A percentile compares a stretch with the other conserved stretches of the same genome.
These are phyloP conservation scores for Podospora pseudoanserina DNA, from an alignment of 495 filamentous ascomycete genomes.

Conservation along the genomic window DNA sequence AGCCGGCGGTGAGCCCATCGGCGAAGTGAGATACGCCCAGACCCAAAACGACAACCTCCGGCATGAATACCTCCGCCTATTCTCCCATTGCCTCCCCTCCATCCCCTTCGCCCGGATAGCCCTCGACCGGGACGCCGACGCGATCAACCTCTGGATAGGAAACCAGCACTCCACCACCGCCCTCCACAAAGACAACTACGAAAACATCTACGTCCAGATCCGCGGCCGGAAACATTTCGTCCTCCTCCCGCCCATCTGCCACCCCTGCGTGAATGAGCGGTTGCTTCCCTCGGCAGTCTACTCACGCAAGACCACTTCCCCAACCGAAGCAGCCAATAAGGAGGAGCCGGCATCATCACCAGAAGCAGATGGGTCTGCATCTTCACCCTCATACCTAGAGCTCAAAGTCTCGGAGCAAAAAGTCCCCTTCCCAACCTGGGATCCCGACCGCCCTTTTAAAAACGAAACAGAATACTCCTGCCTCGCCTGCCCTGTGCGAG, in stretches of 20 bases:
- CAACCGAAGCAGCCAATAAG: background rate
- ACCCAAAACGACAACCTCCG: conserved; percentile 75
- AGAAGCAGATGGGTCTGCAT: too few relatives aligned
- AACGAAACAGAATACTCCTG: conserved; percentile 52
- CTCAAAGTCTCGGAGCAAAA: conserved; percentile 36
- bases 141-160: conserved; percentile 78
- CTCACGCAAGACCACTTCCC: conserved; percentile 1
- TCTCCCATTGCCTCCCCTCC: conserved; percentile 49
- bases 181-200: conserved; percentile 74
- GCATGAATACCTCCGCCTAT: conserved; percentile 59
- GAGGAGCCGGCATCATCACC: too few relatives aligned
- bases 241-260: conserved; percentile 61
- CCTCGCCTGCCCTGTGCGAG: conserved; percentile 52
- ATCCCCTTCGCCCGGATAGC: conserved; percentile 67
- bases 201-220: conserved; percentile 76
- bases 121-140: conserved; percentile 58
- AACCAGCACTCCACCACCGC: conserved; percentile 60
- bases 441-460: conserved; percentile 56
- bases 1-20: background rate
- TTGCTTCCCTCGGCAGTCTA: conserved; percentile 52
- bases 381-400: conserved; percentile 15
- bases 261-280: conserved; percentile 60
- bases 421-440: conserved; percentile 65
- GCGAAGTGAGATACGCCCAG: conserved; percentile 53
- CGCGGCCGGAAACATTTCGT: conserved; percentile 66